Evolutionary conservation across 768 basidiomycete genomes (phyloP).

Genomic region (Calocybe gangraenosa): DNA sequence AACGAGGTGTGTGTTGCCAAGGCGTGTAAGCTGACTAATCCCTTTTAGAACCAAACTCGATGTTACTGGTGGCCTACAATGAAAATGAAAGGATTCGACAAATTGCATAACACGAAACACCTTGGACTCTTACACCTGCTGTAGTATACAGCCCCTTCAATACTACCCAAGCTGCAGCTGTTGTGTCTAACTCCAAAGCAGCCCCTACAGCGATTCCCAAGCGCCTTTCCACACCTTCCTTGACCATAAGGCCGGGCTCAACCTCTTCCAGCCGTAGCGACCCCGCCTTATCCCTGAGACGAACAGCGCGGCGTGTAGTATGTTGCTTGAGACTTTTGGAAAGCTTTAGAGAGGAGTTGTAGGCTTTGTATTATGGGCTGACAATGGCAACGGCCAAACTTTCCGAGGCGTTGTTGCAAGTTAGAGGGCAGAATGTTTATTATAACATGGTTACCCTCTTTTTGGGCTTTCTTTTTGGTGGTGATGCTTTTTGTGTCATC

Average conservation of each 20-base stretch:
- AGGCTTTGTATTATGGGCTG: slow-evolving; percentile 59
- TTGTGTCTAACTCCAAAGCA: slow-evolving; percentile 42
- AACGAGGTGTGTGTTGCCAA: too few relatives aligned
- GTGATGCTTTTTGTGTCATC: slow-evolving; percentile 26
- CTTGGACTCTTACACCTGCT: too few relatives aligned
- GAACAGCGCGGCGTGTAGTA: slow-evolving; percentile 67
- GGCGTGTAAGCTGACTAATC: too few relatives aligned
- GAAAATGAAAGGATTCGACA: too few relatives aligned
- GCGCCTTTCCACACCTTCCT: slow-evolving; percentile 50
- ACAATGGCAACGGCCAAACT: slow-evolving; percentile 61
- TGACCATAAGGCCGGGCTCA: too few relatives aligned
- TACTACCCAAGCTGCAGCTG: slow-evolving; percentile 62
- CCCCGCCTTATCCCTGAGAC: slow-evolving; percentile 70
- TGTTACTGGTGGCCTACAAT: slow-evolving; percentile 39
- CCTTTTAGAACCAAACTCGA: slow-evolving; percentile 27
- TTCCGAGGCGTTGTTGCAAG: slow-evolving; percentile 49
- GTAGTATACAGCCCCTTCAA: too few relatives aligned
- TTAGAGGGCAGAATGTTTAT: slow-evolving; percentile 64
- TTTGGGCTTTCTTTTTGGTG: slow-evolving; percentile 15
- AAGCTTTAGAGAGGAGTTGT: slow-evolving; percentile 59
- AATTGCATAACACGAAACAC: too few relatives aligned
- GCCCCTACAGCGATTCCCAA: slow-evolving; percentile 37
- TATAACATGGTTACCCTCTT: slow-evolving; percentile 51
- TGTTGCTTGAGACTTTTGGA: slow-evolving; percentile 62
- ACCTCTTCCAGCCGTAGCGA: slow-evolving; percentile 35